phyloP scores from a whole-genome alignment of 1,284 basidiomycete genomes.

The Puccinia novopanici region DNA sequence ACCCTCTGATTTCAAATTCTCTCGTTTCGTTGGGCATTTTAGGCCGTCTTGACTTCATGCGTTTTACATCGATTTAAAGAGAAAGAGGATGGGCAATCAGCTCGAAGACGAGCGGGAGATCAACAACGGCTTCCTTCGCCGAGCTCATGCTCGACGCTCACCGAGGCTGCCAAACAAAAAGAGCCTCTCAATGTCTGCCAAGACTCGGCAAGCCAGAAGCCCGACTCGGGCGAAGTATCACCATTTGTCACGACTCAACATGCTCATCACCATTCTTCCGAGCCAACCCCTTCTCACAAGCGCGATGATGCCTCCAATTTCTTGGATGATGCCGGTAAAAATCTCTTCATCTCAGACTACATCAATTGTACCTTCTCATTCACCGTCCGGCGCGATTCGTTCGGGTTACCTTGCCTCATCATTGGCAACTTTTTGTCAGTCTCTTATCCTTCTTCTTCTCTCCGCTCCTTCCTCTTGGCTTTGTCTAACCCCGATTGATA shows the following conservation, averaged over 20 bases:
- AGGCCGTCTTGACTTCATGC: conserved; percentile 82
- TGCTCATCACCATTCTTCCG: too few relatives aligned
- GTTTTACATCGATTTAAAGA: conserved; percentile 64
- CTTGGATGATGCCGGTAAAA: not conserved
- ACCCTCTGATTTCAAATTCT: too few relatives aligned
- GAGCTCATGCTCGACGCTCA: conserved; percentile 19
- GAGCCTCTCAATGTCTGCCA: too few relatives aligned
- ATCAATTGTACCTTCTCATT: conserved; percentile 85
- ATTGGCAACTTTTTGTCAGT: conserved; percentile 47
- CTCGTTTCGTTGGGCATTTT: too few relatives aligned
- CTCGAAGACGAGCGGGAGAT: conserved; percentile 65
- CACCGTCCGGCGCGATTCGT: conserved; percentile 78
- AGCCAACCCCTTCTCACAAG: too few relatives aligned
- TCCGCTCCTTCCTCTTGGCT: too few relatives aligned
- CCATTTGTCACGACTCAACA: too few relatives aligned
- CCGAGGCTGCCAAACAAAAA: not conserved
- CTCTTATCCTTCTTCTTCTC: not conserved
- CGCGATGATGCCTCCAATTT: too few relatives aligned
- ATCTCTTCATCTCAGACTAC: not conserved
- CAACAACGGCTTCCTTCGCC: conserved; percentile 55
- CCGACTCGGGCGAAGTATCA: too few relatives aligned
- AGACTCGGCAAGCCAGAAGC: too few relatives aligned
- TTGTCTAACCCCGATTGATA: too few relatives aligned
- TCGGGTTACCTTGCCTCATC: conserved; percentile 53
- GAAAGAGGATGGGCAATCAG: conserved; percentile 28